Evolutionary conservation across 83 land plant species (phyloP).

Genomic region (Diphasiastrum complanatum): DNA sequence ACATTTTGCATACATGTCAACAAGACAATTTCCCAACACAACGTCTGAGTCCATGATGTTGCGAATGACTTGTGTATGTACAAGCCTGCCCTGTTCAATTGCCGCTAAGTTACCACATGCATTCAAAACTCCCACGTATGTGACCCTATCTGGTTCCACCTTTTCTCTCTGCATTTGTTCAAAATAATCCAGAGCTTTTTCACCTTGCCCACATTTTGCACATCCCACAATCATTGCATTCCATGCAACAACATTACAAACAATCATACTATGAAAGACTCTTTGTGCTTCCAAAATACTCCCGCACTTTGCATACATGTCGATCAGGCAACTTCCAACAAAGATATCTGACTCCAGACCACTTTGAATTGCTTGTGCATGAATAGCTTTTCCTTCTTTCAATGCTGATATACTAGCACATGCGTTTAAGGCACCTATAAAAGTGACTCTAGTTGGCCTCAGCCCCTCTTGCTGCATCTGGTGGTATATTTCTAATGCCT

Average conservation of each 20-base stretch:
- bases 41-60: background rate
- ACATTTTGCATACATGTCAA: background rate
- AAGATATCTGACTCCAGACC: background rate
- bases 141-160: background rate
- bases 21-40: background rate
- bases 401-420: background rate
- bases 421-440: constrained; percentile 5
- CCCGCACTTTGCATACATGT: background rate
- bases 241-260: background rate
- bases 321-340: constrained; percentile 1
- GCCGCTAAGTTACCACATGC: background rate
- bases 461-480: constrained; percentile 2
- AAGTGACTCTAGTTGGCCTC: constrained; percentile 5
- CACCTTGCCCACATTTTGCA: background rate
- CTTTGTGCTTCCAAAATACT: background rate
- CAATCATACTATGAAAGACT: background rate
- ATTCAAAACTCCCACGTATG: background rate
- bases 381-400: constrained; percentile 10
- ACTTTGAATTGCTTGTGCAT: background rate
- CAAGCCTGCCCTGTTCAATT: background rate
- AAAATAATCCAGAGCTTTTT: background rate
- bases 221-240: background rate
- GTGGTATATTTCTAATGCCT: background rate
- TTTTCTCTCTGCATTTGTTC: background rate
- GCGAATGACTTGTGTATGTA: background rate